Evolutionary conservation across 164 flowering plant species (phyloP), one percentile per base, ranked within the genome.

Genomic region (Akebia trifoliata): DNA sequence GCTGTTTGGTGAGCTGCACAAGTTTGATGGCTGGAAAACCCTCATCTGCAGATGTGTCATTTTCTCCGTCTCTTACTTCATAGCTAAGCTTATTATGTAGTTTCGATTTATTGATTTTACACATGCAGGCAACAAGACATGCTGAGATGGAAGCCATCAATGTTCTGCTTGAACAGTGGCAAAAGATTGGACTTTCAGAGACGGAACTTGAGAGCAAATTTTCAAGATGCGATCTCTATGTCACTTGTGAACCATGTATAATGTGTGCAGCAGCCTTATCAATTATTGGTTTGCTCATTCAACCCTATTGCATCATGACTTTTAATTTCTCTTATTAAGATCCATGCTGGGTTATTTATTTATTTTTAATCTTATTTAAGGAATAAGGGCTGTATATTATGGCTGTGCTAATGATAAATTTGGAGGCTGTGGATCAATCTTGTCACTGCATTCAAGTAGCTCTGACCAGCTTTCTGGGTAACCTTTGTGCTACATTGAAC

Each of bases 161-260:
- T 68, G 26, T 62, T 57, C 74, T 93, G 62, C 85, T 93, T 42
- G 76, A 80, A 47, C 72, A 66, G 58, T 90, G 96, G 97, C 78
- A 77, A 54, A 73, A 66, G 54, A 50, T 42, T 64, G 87, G 84
- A 54, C 69, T 85, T 20, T 81, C 94, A 29, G 59, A 57, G 32
- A 43, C 69, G 3, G 82, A 93, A 66, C 78, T 82, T 57, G 81
- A 83, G 15, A 66, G 68, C 39, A 81, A 59, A 24, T 75, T 90
- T 56, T 84, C 94, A 22, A 76, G 66, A 42, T 84, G 94, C 61
- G 64, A 38, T 57, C 85, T 93, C 30, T 93, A 87, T 76, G 98
- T 93, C 36, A 93, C 98, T 8, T 93, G 98, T 76, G 98, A 93
- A 77, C 98, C 98, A 11, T 93, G 98, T 66, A 93, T 93, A 36